These are phyloP conservation scores for Punica granatum DNA, from an alignment of 345 rosid species.

Conservation along the genomic window DNA sequence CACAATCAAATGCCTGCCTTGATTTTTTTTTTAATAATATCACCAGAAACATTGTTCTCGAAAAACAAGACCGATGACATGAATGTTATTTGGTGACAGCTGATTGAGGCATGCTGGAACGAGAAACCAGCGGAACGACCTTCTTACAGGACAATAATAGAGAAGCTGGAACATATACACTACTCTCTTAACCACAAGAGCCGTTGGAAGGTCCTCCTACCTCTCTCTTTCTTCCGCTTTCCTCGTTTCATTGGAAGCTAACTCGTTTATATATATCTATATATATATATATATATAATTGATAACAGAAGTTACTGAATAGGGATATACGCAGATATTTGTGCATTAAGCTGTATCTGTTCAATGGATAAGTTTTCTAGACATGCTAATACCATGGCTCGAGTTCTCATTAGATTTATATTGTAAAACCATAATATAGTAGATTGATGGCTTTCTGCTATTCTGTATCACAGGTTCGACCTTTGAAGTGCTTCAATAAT, in stretches of 20 bases:
- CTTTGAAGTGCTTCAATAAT: constrained; percentile 66
- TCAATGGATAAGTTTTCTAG: background rate
- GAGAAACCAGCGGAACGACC: constrained; percentile 80
- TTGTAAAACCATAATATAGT: too few species aligned
- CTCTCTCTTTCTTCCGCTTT: constrained; percentile 8
- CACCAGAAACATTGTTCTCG: background rate
- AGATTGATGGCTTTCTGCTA: constrained; percentile 3
- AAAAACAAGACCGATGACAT: background rate
- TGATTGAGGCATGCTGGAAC: constrained; percentile 86
- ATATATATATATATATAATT: too few species aligned
- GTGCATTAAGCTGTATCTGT: background rate
- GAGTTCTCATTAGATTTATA: background rate
- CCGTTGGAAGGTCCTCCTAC: constrained; percentile 62
- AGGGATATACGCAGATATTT: background rate
- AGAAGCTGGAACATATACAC: constrained; percentile 50
- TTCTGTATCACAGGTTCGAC: constrained; percentile 43
- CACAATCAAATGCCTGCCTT: background rate
- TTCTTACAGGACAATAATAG: constrained; percentile 62
- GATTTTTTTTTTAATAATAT: background rate
- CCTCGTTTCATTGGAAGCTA: background rate
- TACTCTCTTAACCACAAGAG: constrained; percentile 47
- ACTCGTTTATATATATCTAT: background rate
- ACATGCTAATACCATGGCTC: background rate
- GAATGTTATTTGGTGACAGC: constrained; percentile 26
- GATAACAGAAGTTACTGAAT: background rate